These are phyloP conservation scores for Rhizopus arrhizus DNA, from an alignment of 371 early-diverging fungal species.

Conservation along the genomic window DNA sequence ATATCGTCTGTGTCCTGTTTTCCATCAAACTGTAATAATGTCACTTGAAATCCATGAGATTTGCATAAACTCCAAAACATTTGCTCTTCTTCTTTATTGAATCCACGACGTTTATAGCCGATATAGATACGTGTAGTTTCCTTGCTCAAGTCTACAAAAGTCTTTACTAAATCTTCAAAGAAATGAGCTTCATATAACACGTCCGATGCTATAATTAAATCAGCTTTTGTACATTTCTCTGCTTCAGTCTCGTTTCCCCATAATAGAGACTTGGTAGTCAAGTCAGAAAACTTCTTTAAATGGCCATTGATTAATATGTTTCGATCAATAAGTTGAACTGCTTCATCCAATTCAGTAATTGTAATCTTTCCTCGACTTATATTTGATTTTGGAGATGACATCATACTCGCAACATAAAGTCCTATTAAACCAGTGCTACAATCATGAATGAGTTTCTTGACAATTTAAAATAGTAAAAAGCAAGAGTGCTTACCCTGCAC, in stretches of 20 bases:
- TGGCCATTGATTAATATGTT: constrained; percentile 44
- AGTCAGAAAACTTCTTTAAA: constrained; percentile 12
- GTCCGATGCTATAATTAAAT: constrained; percentile 65
- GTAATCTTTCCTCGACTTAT: constrained; percentile 26
- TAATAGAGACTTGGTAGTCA: constrained; percentile 26
- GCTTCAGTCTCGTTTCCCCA: constrained; percentile 40
- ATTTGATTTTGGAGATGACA: constrained; percentile 21
- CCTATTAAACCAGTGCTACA: constrained; percentile 61
- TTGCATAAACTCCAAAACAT: constrained; percentile 50
- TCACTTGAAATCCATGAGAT: constrained; percentile 26
- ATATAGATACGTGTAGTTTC: constrained; percentile 53
- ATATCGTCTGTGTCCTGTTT: constrained; percentile 24
- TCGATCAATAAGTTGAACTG: constrained; percentile 45
- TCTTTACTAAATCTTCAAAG: constrained; percentile 51
- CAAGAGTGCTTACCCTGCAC: constrained; percentile 49
- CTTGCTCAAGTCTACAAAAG: constrained; percentile 49
- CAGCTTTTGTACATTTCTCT: constrained; percentile 36
- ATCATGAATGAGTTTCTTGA: not conserved
- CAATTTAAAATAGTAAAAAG: too few species aligned
- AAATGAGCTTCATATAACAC: constrained; percentile 59
- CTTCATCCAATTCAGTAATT: constrained; percentile 61
- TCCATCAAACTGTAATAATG: constrained; percentile 14
- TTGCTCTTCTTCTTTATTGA: constrained; percentile 40
- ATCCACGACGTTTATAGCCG: constrained; percentile 60
- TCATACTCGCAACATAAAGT: constrained; percentile 46